Percentiles rank a stretch among this genome's conserved stretches.
Conservation (phyloP, 208 protist species). For the Trypanosomatidae sp. region DNA sequence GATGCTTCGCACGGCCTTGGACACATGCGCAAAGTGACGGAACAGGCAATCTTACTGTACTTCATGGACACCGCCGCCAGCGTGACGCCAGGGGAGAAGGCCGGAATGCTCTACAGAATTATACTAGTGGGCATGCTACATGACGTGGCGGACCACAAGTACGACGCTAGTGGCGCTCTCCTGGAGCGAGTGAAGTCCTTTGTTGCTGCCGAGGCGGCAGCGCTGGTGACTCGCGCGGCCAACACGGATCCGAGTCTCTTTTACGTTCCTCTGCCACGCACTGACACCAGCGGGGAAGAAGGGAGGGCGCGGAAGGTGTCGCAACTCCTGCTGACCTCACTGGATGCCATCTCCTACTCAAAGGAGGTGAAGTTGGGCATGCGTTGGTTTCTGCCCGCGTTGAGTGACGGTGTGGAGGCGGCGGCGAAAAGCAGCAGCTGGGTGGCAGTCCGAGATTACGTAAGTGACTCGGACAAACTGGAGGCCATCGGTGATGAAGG, state of each 20-base stretch:
- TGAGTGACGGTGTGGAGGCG: conserved; percentile 20
- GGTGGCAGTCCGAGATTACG: conserved; percentile 65
- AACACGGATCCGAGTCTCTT: not conserved
- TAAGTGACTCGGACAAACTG: conserved; percentile 87
- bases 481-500: conserved; percentile 77
- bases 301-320: not conserved
- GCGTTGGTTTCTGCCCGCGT: conserved; percentile 62
- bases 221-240: not conserved
- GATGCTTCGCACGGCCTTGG: conserved; percentile 73
- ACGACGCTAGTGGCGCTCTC: conserved; percentile 52
- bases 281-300: not conserved
- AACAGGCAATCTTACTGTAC: conserved; percentile 64
- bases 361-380: conserved; percentile 68
- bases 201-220: conserved; percentile 17
- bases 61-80: conserved; percentile 31
- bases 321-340: conserved; percentile 15
- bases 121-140: conserved; percentile 87
- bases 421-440: conserved; percentile 25
- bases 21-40: conserved; percentile 80
- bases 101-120: conserved; percentile 41
- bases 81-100: not conserved
- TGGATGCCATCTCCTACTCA: conserved; percentile 82
- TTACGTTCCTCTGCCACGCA: conserved; percentile 6
- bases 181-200: conserved; percentile 36
- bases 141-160: conserved; percentile 90